Evolutionary conservation across 176 grass and related monocot genomes (phyloP).

Genomic region (Oryza brachyantha): DNA sequence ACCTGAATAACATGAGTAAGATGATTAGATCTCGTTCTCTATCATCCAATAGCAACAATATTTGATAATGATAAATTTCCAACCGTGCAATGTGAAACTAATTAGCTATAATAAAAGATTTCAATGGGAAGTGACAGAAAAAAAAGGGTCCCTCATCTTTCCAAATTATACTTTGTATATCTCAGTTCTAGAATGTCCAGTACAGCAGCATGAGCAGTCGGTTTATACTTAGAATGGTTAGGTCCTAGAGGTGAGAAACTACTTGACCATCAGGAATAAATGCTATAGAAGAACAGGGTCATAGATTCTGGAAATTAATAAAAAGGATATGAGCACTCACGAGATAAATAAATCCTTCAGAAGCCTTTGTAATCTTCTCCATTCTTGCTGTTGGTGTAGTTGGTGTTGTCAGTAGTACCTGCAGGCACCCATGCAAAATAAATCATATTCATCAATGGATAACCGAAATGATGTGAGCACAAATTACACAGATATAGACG

Average conservation of each 20-base stretch:
- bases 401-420: constrained; percentile 97
- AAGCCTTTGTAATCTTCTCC: constrained; percentile 75
- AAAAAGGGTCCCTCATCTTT: background rate
- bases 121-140: background rate
- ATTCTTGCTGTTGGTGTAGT: constrained; percentile 98
- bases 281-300: background rate
- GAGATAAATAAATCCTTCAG: constrained; percentile 97
- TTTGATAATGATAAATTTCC: background rate
- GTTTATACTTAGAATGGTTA: background rate
- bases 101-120: constrained; percentile 9
- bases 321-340: constrained; percentile 39
- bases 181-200: background rate
- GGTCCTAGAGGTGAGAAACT: background rate
- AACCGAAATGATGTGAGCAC: background rate
- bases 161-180: background rate
- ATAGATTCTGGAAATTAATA: background rate
- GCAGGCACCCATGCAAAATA: constrained; percentile 26
- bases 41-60: background rate
- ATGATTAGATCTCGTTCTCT: constrained; percentile 14
- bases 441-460: constrained; percentile 2
- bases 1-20: constrained; percentile 56
- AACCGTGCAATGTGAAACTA: background rate
- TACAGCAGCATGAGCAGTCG: background rate
- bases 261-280: background rate
- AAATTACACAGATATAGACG: background rate